phyloP scores from a whole-genome alignment of 441 rosid genomes.

The Theobroma grandiflorum region DNA sequence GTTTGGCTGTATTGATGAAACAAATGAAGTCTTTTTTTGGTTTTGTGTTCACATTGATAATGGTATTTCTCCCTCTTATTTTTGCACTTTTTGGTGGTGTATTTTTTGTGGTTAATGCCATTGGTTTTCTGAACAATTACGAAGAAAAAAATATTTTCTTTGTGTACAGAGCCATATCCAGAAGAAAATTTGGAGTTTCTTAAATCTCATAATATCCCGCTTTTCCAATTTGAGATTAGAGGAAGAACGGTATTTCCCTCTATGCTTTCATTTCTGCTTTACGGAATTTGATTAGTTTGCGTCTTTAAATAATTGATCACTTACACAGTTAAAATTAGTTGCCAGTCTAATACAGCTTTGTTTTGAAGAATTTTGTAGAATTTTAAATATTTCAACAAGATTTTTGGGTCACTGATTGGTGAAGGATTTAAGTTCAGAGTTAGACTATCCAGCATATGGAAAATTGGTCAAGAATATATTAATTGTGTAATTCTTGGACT shows the following conservation, averaged over 20 bases:
- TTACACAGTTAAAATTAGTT: no score
- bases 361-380: neutral
- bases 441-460: neutral
- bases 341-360: neutral
- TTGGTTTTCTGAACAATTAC: neutral
- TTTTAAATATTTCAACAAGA: neutral
- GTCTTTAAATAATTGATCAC: neutral
- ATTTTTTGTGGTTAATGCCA: neutral
- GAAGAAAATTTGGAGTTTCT: slow-evolving; percentile 76
- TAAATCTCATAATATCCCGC: slow-evolving; percentile 59
- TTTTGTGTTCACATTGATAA: neutral
- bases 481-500: neutral
- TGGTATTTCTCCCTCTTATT: neutral
- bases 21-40: neutral
- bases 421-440: neutral
- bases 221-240: slow-evolving; percentile 82
- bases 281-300: neutral
- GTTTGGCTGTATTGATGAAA: neutral
- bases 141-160: neutral
- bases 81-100: neutral
- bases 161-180: slow-evolving; percentile 87
- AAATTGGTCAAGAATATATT: neutral
- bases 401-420: neutral
- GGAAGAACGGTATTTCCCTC: slow-evolving; percentile 73
- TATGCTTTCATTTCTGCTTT: neutral